These are phyloP conservation scores for Boletus reticulatus DNA, from an alignment of 768 basidiomycete species.

Conservation along the genomic window DNA sequence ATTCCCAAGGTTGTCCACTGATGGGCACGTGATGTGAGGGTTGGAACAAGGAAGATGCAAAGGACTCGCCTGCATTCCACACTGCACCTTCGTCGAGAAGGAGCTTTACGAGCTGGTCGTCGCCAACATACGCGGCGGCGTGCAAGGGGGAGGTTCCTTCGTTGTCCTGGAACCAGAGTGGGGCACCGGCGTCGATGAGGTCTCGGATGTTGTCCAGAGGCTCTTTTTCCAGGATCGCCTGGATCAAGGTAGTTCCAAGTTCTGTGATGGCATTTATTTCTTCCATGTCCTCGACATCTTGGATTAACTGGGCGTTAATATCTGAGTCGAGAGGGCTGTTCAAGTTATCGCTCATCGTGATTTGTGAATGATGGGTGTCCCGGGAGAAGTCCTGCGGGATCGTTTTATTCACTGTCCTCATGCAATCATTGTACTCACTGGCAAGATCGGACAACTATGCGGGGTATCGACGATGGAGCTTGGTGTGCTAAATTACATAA, in stretches of 20 bases:
- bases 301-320: constrained; percentile 12
- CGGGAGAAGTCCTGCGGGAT: neutral
- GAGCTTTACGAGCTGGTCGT: constrained; percentile 56
- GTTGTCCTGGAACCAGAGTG: constrained; percentile 87
- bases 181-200: constrained; percentile 65
- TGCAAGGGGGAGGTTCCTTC: constrained; percentile 85
- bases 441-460: neutral
- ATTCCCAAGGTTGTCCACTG: constrained; percentile 74
- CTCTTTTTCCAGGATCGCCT: constrained; percentile 51
- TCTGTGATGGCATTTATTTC: constrained; percentile 46
- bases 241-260: constrained; percentile 59
- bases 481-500: constrained; percentile 15
- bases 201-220: constrained; percentile 43
- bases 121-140: constrained; percentile 76
- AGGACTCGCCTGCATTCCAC: constrained; percentile 79
- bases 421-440: neutral
- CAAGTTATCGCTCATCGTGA: constrained; percentile 12
- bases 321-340: neutral
- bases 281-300: constrained; percentile 31
- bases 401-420: neutral
- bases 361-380: neutral
- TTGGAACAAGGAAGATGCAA: neutral
- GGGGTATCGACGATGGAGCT: neutral
- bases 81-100: constrained; percentile 81
- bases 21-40: neutral